Conservation (phyloP, 2,329 filamentous ascomycete species). For the Sphaerostilbella broomeana region DNA sequence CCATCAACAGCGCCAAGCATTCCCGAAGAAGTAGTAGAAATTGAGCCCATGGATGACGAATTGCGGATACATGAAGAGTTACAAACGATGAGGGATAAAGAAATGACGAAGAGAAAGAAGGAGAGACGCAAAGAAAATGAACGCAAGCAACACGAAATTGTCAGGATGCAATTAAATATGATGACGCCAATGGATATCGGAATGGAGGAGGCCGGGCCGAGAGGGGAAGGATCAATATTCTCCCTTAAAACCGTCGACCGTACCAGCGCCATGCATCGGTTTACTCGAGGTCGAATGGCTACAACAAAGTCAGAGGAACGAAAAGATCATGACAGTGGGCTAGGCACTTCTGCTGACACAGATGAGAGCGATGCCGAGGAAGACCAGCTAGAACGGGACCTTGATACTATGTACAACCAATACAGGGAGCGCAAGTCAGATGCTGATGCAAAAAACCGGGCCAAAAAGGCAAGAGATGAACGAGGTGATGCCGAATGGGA, state of each 20-base stretch:
- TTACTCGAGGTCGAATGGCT: slow-evolving; percentile 68
- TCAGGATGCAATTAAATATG: slow-evolving; percentile 98
- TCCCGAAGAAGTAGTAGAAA: slow-evolving; percentile 66
- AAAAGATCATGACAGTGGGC: slow-evolving; percentile 55
- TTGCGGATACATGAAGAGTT: slow-evolving; percentile 83
- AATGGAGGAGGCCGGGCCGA: slow-evolving; percentile 74
- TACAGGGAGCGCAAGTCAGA: slow-evolving; percentile 77
- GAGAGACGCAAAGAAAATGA: slow-evolving; percentile 86
- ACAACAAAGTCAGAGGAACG: slow-evolving; percentile 49
- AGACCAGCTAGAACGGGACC: slow-evolving; percentile 73
- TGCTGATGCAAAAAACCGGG: slow-evolving; percentile 77
- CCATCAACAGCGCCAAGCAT: slow-evolving; percentile 44
- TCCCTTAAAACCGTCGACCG: slow-evolving; percentile 76
- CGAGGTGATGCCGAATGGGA: slow-evolving; percentile 87
- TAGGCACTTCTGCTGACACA: slow-evolving; percentile 46
- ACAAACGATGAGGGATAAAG: slow-evolving; percentile 72
- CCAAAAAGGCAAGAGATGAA: slow-evolving; percentile 79
- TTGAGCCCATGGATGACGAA: slow-evolving; percentile 92
- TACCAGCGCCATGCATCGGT: slow-evolving; percentile 57
- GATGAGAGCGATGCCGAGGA: slow-evolving; percentile 69
- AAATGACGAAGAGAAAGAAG: slow-evolving; percentile 69
- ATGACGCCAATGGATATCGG: slow-evolving; percentile 92
- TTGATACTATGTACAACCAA: slow-evolving; percentile 80
- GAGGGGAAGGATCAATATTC: slow-evolving; percentile 80
- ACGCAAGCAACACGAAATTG: slow-evolving; percentile 84